Evolutionary conservation across 768 basidiomycete species (phyloP), one percentile per base, ranked within the genome.

Genomic region (Gymnopilus junonius): DNA sequence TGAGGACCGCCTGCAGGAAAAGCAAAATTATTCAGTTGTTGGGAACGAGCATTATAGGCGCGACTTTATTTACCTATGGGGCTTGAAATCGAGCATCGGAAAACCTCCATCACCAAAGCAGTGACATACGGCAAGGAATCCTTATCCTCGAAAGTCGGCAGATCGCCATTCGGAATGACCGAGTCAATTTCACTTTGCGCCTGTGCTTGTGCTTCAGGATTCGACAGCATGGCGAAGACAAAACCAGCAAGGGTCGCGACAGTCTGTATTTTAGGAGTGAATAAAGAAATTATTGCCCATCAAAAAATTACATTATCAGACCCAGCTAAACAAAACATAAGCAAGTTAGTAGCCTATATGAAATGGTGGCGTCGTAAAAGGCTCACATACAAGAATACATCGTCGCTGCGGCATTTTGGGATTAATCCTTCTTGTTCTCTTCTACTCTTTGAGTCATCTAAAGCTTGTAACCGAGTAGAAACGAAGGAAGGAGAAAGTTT

Each of bases 181-280:
- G 65, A 42, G 61, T 77, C 79, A 4, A 80, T 67, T 53, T 79
- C 75, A 5, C 43, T 64, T 58, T 78, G 77, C 8, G 76, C 77
- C 50, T 64, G 73, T 12, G 46, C 59, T 59, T 75, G 76, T 11
- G 69, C 67, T 31, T 74, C 72, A 3, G 80, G 80, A 61, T 60
- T 51, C 0, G 45, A 8, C 3, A 60, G 23, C 45, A 60, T 27
- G 12, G 46, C 46, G 45, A 60, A 17, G 35, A 60, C 17, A 21
- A 50, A 60, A 11, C 23, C 34, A 8, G 34, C 34, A 12, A 60
- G 17, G 0, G 48, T 53, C 4, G 59, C 25, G 31, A 60, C 48
- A 8, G 48, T 60, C 57, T 58, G 23, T 4, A 29, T 37, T 20
- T 23, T 25, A 46, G 10, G 5, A 4, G 0, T 10, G n/a, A 15